These are phyloP conservation scores for Arachnopeziza araneosa DNA, from an alignment of 2,329 filamentous ascomycete genomes.

Conservation along the genomic window DNA sequence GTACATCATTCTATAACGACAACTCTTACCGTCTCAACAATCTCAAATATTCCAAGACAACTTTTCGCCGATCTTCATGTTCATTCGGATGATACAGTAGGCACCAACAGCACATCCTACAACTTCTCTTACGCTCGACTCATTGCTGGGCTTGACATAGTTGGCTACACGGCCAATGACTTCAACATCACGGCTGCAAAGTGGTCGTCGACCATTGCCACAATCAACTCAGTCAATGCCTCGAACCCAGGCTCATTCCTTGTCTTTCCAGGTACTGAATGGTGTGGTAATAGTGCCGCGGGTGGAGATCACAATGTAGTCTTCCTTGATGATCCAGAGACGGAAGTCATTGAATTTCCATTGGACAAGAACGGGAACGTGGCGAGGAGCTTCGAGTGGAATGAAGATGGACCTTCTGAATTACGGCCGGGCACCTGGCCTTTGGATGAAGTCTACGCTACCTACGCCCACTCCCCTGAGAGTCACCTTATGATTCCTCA, in stretches of 20 bases:
- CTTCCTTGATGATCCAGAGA: conserved; percentile 30
- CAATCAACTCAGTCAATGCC: too few species aligned
- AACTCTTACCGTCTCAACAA: conserved; percentile 15
- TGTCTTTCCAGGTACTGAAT: conserved; percentile 33
- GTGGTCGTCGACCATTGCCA: too few species aligned
- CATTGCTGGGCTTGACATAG: conserved; percentile 33
- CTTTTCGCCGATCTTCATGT: conserved; percentile 34
- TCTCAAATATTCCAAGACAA: conserved; percentile 20
- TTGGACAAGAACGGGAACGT: conserved; percentile 31
- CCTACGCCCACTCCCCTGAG: conserved; percentile 31
- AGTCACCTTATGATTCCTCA: conserved; percentile 33
- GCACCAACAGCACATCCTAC: conserved; percentile 32
- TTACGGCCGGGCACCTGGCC: conserved; percentile 33
- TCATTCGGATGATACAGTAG: conserved; percentile 35
- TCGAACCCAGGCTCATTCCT: conserved; percentile 15
- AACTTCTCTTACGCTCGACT: conserved; percentile 34
- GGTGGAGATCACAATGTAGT: conserved; percentile 34
- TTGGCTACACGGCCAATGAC: conserved; percentile 36
- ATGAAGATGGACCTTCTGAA: conserved; percentile 31
- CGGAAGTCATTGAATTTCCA: conserved; percentile 27
- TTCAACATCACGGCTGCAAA: conserved; percentile 30
- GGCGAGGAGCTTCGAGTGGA: conserved; percentile 34
- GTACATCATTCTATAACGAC: conserved; percentile 1
- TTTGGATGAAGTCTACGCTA: conserved; percentile 34
- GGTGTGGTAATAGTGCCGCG: conserved; percentile 33